Conservation (phyloP, 805 yeast genomes). For the Zygosaccharomyces kombuchaensis region DNA sequence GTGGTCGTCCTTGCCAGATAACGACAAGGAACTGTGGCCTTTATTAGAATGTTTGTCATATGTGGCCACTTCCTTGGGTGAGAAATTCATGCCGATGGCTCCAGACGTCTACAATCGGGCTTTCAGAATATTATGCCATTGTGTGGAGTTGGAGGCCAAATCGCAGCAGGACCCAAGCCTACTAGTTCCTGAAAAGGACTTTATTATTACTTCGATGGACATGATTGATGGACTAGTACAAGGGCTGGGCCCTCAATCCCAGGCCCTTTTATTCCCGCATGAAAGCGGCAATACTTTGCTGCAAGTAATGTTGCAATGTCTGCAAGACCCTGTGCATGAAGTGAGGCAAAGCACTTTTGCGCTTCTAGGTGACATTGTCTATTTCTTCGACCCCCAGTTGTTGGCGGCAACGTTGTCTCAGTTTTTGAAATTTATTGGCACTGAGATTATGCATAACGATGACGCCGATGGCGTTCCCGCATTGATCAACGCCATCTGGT, state of each 20-base stretch:
- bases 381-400: slow-evolving; percentile 44
- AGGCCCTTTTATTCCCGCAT: slow-evolving; percentile 39
- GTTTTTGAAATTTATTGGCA: slow-evolving; percentile 61
- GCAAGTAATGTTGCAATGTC: slow-evolving; percentile 60
- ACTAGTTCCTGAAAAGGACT: slow-evolving; percentile 83
- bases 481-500: slow-evolving; percentile 78
- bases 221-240: slow-evolving; percentile 89
- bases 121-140: slow-evolving; percentile 58
- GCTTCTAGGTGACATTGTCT: slow-evolving; percentile 79
- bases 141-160: slow-evolving; percentile 62
- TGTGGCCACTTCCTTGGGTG: slow-evolving; percentile 83
- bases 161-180: slow-evolving; percentile 61
- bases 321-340: slow-evolving; percentile 73
- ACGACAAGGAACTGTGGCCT: slow-evolving; percentile 86
- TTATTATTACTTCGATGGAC: slow-evolving; percentile 83
- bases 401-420: slow-evolving; percentile 37
- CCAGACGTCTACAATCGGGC: slow-evolving; percentile 80
- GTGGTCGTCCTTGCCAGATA: slow-evolving; percentile 74
- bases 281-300: slow-evolving; percentile 43
- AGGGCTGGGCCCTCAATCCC: slow-evolving; percentile 67
- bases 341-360: slow-evolving; percentile 95
- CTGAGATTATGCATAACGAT: slow-evolving; percentile 51
- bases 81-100: slow-evolving; percentile 83
- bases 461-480: slow-evolving; percentile 34
- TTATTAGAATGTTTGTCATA: slow-evolving; percentile 88